These are phyloP conservation scores for Wickerhamomyces subpelliculosus DNA, from an alignment of 805 yeast genomes.

Conservation along the genomic window DNA sequence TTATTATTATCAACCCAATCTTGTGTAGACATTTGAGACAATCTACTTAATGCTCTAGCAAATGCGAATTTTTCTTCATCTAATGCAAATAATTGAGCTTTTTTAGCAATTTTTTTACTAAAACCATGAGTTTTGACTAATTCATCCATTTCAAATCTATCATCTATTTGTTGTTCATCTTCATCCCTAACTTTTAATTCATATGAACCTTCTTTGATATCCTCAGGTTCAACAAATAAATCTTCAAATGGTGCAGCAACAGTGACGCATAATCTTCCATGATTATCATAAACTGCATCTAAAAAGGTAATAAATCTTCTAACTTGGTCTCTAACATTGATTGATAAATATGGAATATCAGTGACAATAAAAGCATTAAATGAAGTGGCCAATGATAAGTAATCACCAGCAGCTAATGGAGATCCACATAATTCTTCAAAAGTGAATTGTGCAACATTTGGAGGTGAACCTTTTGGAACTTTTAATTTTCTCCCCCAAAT, in stretches of 20 bases:
- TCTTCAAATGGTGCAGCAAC: conserved; percentile 80
- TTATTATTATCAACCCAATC: conserved; percentile 71
- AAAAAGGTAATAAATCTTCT: conserved; percentile 90
- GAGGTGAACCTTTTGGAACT: conserved; percentile 73
- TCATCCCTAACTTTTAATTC: conserved; percentile 19
- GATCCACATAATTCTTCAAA: conserved; percentile 82
- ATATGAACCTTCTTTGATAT: conserved; percentile 32
- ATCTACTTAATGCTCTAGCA: conserved; percentile 87
- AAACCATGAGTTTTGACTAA: conserved; percentile 73
- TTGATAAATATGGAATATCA: conserved; percentile 82
- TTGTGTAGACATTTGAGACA: conserved; percentile 88
- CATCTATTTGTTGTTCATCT: conserved; percentile 18
- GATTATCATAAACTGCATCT: conserved; percentile 93
- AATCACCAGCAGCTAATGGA: conserved; percentile 92
- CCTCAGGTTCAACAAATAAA: conserved; percentile 79
- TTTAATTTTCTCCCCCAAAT: conserved; percentile 86
- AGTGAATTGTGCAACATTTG: conserved; percentile 82
- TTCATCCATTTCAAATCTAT: conserved; percentile 42
- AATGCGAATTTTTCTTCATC: conserved; percentile 97
- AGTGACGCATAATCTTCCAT: conserved; percentile 82
- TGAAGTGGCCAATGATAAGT: conserved; percentile 69
- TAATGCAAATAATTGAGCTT: conserved; percentile 72
- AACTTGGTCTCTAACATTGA: conserved; percentile 73
- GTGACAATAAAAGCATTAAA: conserved; percentile 81
- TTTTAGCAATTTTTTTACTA: conserved; percentile 61